Percentiles rank a stretch among this genome's conserved stretches.
These are phyloP conservation scores for Sporobolomyces phaffii DNA, from an alignment of 768 basidiomycete species.

Conservation along the genomic window DNA sequence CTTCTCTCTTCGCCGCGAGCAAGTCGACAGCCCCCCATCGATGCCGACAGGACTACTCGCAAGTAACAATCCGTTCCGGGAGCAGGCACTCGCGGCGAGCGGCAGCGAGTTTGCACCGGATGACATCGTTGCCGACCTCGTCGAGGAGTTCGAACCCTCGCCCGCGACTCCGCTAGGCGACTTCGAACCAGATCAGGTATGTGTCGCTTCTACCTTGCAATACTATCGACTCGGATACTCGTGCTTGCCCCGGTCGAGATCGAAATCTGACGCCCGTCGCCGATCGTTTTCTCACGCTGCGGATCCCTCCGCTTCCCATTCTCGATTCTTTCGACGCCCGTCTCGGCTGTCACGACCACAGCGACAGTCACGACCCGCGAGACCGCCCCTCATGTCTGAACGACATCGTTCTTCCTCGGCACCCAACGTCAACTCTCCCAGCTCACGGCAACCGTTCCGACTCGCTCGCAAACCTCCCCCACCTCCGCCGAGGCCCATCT, in stretches of 20 bases:
- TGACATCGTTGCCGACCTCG: background rate
- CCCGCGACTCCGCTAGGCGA: background rate
- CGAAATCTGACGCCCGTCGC: no score
- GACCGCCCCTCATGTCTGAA: background rate
- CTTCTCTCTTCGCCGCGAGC: background rate
- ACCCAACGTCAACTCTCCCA: background rate
- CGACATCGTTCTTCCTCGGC: conserved; percentile 3
- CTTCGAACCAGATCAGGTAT: background rate
- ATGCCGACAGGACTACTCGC: no score
- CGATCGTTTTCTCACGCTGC: background rate
- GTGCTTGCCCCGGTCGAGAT: background rate
- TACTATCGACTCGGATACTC: background rate
- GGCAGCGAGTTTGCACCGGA: background rate
- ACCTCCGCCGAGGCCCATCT: conserved; percentile 7
- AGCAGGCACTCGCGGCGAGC: background rate
- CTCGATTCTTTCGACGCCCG: background rate
- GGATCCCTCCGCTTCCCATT: background rate
- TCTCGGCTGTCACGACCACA: no score
- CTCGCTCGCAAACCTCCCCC: conserved; percentile 10
- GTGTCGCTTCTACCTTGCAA: background rate
- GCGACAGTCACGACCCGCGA: background rate
- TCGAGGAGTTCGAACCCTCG: background rate
- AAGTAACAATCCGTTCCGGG: conserved; percentile 1
- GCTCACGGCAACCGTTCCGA: background rate
- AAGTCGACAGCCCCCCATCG: no score